These are phyloP conservation scores for Castanopsis chinensis DNA, from an alignment of 306 rosid genomes.

Conservation along the genomic window DNA sequence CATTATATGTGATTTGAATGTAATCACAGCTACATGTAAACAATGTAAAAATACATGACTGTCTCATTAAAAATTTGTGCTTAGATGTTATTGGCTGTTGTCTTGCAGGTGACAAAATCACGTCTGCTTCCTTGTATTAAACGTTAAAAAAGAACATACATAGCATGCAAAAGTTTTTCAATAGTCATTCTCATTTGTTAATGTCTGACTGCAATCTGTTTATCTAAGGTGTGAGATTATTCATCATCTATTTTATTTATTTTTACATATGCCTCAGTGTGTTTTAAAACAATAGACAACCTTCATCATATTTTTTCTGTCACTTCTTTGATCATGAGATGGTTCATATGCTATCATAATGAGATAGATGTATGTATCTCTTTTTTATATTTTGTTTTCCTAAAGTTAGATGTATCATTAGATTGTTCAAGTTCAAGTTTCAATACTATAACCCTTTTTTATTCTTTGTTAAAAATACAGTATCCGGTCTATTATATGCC, in stretches of 20 bases:
- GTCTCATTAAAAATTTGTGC: not conserved
- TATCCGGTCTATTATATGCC: slow-evolving; percentile 87
- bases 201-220: not conserved
- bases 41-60: not conserved
- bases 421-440: not conserved
- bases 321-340: not conserved
- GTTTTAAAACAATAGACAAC: too few relatives aligned
- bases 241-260: too few relatives aligned
- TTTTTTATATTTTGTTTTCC: not conserved
- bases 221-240: not conserved
- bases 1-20: not conserved
- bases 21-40: not conserved
- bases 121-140: not conserved
- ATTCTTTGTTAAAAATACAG: slow-evolving; percentile 39
- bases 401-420: not conserved
- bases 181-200: not conserved
- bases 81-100: not conserved
- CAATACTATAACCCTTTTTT: slow-evolving; percentile 11
- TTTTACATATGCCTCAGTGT: too few relatives aligned
- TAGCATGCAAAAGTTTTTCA: not conserved
- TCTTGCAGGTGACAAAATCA: not conserved
- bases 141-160: not conserved
- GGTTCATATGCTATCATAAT: not conserved
- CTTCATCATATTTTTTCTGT: not conserved
- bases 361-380: not conserved